Percentiles rank a stretch among this genome's conserved stretches.
phyloP scores from a whole-genome alignment of 495 filamentous ascomycete species.

The Xylaria cubensis region DNA sequence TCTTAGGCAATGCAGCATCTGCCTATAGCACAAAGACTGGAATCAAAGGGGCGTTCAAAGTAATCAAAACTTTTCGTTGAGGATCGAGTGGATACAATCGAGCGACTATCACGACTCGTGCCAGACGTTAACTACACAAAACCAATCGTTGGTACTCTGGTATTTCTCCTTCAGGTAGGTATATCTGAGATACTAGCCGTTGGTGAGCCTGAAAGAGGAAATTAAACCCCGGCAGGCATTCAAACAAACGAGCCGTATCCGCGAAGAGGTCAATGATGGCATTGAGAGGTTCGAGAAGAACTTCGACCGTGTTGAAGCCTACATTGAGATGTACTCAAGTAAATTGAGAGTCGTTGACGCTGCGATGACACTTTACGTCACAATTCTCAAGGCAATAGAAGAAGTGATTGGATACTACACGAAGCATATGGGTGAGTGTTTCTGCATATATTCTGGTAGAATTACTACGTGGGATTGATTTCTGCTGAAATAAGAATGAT shows the following conservation, averaged over 20 bases:
- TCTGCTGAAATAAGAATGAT: no score
- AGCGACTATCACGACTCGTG: background rate
- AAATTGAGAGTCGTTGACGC: background rate
- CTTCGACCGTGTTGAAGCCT: conserved; percentile 1
- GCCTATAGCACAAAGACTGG: background rate
- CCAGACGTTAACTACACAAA: conserved; percentile 12
- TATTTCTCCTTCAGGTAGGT: conserved; percentile 10
- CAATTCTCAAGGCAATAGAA: conserved; percentile 13
- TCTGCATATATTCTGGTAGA: background rate
- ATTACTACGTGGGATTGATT: no score
- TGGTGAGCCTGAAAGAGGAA: background rate
- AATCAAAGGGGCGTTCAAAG: background rate
- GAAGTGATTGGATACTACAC: conserved; percentile 12
- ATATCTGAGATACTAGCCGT: background rate
- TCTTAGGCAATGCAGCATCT: background rate
- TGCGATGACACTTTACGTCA: conserved; percentile 8
- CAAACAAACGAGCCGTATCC: conserved; percentile 15
- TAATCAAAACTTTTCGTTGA: conserved; percentile 6
- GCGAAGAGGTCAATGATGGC: conserved; percentile 11
- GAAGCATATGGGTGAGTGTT: conserved; percentile 14
- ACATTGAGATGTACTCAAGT: conserved; percentile 12
- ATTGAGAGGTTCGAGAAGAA: conserved; percentile 9
- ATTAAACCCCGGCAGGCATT: background rate
- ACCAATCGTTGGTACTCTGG: conserved; percentile 1
- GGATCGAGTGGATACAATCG: conserved; percentile 6